These are phyloP conservation scores for Trichosporon coremiiforme DNA, from an alignment of 1,284 basidiomycete species.

Conservation along the genomic window DNA sequence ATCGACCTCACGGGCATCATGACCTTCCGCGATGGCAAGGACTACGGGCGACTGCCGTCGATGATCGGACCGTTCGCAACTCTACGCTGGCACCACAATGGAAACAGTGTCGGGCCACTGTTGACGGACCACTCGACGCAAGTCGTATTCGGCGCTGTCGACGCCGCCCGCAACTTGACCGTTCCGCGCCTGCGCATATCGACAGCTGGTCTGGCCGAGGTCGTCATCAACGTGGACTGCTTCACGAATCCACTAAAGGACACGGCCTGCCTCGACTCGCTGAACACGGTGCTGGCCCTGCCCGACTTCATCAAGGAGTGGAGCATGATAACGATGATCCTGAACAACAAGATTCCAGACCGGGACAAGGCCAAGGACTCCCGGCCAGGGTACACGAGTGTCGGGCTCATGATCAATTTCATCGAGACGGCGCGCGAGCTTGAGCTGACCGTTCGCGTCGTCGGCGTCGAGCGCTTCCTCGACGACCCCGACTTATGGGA, in stretches of 20 bases:
- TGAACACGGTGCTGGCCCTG: background rate
- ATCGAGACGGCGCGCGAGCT: constrained; percentile 8
- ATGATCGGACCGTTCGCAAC: background rate
- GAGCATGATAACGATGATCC: constrained; percentile 2
- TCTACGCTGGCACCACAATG: background rate
- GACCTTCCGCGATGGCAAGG: background rate
- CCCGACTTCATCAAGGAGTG: constrained; percentile 11
- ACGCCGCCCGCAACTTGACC: background rate
- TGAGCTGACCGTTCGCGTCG: background rate
- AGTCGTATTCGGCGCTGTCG: background rate
- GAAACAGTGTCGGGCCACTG: background rate
- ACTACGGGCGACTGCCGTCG: background rate
- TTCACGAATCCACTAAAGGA: background rate
- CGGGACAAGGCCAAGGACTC: background rate
- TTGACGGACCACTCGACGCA: constrained; percentile 1
- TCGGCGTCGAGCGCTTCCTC: constrained; percentile 5
- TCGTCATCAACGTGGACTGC: constrained; percentile 6
- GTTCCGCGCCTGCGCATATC: background rate
- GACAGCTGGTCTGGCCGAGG: background rate
- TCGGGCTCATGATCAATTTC: constrained; percentile 7
- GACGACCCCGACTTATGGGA: background rate
- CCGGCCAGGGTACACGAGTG: background rate
- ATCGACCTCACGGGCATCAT: background rate
- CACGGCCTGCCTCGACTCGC: background rate
- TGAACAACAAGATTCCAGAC: background rate